These are phyloP conservation scores for Lipomyces lipofer DNA, from an alignment of 805 yeast genomes.

Conservation along the genomic window DNA sequence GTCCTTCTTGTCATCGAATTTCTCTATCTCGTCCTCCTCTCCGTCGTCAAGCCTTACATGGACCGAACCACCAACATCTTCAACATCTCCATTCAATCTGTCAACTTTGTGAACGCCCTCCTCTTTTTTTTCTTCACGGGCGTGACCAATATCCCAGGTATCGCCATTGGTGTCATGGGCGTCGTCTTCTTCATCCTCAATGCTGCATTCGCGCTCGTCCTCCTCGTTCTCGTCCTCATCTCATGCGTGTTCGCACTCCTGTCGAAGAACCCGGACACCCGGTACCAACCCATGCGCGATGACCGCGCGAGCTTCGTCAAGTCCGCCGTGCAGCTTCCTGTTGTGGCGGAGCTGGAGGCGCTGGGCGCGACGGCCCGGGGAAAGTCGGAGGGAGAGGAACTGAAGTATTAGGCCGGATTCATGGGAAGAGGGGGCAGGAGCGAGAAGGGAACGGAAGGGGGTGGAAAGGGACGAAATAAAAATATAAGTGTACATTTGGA, in stretches of 20 bases:
- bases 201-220: constrained; percentile 81
- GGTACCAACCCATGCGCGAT: constrained; percentile 95
- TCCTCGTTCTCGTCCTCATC: constrained; percentile 80
- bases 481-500: too few species aligned
- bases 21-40: constrained; percentile 60
- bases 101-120: constrained; percentile 77
- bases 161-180: constrained; percentile 90
- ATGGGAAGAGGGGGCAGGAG: too few species aligned
- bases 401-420: too few species aligned
- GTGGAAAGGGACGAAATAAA: too few species aligned
- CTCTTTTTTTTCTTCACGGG: constrained; percentile 88
- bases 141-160: constrained; percentile 72
- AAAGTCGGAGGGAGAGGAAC: too few species aligned
- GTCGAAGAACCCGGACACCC: constrained; percentile 89
- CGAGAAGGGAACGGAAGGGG: too few species aligned
- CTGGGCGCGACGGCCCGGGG: constrained; percentile 55
- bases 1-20: constrained; percentile 75
- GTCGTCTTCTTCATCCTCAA: constrained; percentile 85
- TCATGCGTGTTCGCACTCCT: constrained; percentile 82
- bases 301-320: constrained; percentile 90
- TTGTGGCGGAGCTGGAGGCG: constrained; percentile 67
- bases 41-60: constrained; percentile 84
- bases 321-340: constrained; percentile 36
- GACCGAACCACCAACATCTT: constrained; percentile 93
- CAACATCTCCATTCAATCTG: constrained; percentile 80